Evolutionary conservation across 2,329 filamentous ascomycete species (phyloP), one percentile per base, ranked within the genome.

Genomic region (Xylaria multiplex): DNA sequence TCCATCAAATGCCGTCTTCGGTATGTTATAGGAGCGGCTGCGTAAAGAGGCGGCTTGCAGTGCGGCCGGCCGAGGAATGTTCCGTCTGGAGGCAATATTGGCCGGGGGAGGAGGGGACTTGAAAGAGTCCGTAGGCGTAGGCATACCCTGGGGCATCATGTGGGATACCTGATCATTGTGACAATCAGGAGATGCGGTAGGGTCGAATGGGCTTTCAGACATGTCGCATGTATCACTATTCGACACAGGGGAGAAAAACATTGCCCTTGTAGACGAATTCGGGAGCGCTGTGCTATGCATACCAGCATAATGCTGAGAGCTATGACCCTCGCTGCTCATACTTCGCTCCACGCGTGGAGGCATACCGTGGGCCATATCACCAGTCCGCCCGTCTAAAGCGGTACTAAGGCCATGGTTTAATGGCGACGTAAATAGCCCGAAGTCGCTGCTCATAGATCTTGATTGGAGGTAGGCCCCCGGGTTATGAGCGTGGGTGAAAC

Each of bases 31-130:
- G 0, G 83, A 81, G 46, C 78, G 81, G 68, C 78, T 82, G 58
- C 83, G 81, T 22, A 83, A 75, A 8, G 82, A 79, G 9, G 77
- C 77, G 46, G 84, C 79, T 32, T 82, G 80, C n/a, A 87, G 78
- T 35, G 83, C 81, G 32, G 85, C 79, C 1, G 83, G 82, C 3
- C 80, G 81, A 59, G 85, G 82, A 61, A 79, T 80, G 67, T 83
- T 84, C 59, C 86, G 81, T 52, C 86, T 81, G 19, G 81, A 82
- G 16, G 85, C 86, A 66, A 88, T 84, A 70, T 87, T 85, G 61
- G 84, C 79, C 0, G 82, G 80, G 9, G 81, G 80, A 11, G 84
- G 81, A 0, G 84, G 81, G 1, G 85, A 85, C 70, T 80, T 83
- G 72, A 85, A 78, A 32, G 80, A 74, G 53, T 80, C 77, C 2